Evolutionary conservation across 2,329 filamentous ascomycete species (phyloP).

Genomic region (Bipolaris sorokiniana): DNA sequence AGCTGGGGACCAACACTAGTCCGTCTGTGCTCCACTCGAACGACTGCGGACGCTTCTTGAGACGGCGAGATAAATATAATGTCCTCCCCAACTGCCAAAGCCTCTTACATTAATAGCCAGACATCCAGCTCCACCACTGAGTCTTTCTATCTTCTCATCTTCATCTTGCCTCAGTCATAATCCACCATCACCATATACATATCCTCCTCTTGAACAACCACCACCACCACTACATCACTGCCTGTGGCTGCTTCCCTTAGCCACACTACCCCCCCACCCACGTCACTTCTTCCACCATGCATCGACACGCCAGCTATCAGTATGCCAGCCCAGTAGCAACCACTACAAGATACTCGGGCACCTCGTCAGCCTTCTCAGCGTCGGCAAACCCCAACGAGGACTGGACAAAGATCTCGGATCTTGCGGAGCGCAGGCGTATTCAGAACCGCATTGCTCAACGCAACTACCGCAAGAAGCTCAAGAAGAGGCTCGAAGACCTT

Average conservation of each 20-base stretch:
- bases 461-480: conserved; percentile 96
- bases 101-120: conserved; percentile 26
- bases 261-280: conserved; percentile 17
- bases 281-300: conserved; percentile 45
- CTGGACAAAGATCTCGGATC: conserved; percentile 98
- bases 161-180: background rate
- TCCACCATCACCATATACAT: background rate
- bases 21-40: conserved; percentile 37
- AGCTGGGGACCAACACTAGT: conserved; percentile 39
- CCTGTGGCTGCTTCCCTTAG: conserved; percentile 33
- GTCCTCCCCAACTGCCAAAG: conserved; percentile 31
- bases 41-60: conserved; percentile 32
- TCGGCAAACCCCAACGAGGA: conserved; percentile 96
- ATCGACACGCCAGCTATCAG: conserved; percentile 54
- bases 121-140: conserved; percentile 26
- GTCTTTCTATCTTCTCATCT: conserved; percentile 7
- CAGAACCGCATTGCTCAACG: conserved; percentile 98
- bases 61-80: conserved; percentile 42
- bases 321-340: conserved; percentile 50
- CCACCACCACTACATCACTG: background rate
- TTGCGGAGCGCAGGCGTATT: conserved; percentile 90
- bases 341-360: conserved; percentile 71
- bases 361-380: conserved; percentile 92
- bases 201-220: background rate
- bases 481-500: conserved; percentile 84